Base-by-base conservation (phyloP, 169 alveolate species). In the Plasmodium vivax region DNA sequence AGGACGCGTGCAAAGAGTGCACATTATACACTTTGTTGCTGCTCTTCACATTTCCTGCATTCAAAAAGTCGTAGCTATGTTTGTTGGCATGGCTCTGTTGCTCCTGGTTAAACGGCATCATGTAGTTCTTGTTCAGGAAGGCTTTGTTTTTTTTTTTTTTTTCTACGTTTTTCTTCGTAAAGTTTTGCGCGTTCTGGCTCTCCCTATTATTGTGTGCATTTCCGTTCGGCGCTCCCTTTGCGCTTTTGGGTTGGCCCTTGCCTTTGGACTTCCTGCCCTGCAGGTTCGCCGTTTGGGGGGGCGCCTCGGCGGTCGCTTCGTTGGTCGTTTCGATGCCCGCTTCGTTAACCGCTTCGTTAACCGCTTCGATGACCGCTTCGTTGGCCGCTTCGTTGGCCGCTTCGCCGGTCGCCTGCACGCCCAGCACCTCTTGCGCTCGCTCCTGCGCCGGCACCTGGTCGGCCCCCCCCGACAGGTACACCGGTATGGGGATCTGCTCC, bases 401-500 rank as follows among this genome's bases (percentile, higher is more conserved):
- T n/a, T n/a, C n/a, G n/a, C n/a, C n/a, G n/a, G n/a, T n/a, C n/a
- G n/a, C n/a, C n/a, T n/a, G 36, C 38, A 51, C 41, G 5, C 6
- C 12, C 7, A 0, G 16, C 19, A 1, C 30, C 77, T 82, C 30
- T 47, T 56, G n/a, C 72, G 27, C 72, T 56, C 71, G 74, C 8
- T 47, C 73, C 16, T 38, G 71, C 8, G 43, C 16, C 12, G 3
- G 10, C 38, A n/a, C 58, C 9, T 45, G 54, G 27, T 32, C 36
- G 30, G 3, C 80, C 12, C n/a, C 73, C 41, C 32, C 93, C 41
- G 93, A 85, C 54, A 85, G 80, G 38, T 74, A 74, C 47, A 30
- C 38, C 10, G 93, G 93, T 36, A 85, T 85, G 38, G 93, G 93
- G 23, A 85, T 85, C 27, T 85, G 93, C 43, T 85, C 93, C 5